phyloP scores from a whole-genome alignment of 371 early-diverging fungal species.

The Lichtheimia ornata region DNA sequence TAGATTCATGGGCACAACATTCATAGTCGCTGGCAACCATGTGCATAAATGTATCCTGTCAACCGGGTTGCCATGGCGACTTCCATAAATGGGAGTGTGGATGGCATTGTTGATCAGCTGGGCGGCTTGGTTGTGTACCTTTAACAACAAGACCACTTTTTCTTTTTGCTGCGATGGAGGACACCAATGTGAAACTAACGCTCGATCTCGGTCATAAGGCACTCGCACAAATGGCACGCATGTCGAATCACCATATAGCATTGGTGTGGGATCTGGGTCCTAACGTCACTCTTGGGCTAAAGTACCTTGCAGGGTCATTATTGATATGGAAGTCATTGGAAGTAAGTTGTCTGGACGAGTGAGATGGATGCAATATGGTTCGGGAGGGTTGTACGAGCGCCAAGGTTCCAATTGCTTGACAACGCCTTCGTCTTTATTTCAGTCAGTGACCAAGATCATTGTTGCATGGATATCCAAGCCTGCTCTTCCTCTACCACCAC shows the following conservation, averaged over 20 bases:
- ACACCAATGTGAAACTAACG: constrained; percentile 20
- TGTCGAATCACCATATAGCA: constrained; percentile 8
- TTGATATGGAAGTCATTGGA: constrained; percentile 14
- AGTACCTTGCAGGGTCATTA: constrained; percentile 18
- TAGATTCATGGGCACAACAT: too few species aligned
- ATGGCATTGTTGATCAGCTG: too few species aligned
- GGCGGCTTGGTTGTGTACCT: too few species aligned
- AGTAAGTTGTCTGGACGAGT: constrained; percentile 3
- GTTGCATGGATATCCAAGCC: constrained; percentile 3
- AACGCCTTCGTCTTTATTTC: not conserved
- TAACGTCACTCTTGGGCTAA: constrained; percentile 11
- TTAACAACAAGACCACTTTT: not conserved
- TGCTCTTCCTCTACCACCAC: not conserved
- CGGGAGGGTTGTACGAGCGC: not conserved
- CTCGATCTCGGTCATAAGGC: constrained; percentile 15
- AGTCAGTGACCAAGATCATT: constrained; percentile 7
- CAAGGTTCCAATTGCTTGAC: not conserved
- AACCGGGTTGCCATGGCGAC: too few species aligned
- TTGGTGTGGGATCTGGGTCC: constrained; percentile 22
- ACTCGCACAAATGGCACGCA: constrained; percentile 10
- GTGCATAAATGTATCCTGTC: too few species aligned
- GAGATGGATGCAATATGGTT: too few species aligned
- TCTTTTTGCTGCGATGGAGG: constrained; percentile 15
- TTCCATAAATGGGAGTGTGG: too few species aligned
- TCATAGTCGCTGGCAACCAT: too few species aligned